phyloP scores from a whole-genome alignment of 2,329 filamentous ascomycete genomes.

The Graphilbum ipis-grandicollis region DNA sequence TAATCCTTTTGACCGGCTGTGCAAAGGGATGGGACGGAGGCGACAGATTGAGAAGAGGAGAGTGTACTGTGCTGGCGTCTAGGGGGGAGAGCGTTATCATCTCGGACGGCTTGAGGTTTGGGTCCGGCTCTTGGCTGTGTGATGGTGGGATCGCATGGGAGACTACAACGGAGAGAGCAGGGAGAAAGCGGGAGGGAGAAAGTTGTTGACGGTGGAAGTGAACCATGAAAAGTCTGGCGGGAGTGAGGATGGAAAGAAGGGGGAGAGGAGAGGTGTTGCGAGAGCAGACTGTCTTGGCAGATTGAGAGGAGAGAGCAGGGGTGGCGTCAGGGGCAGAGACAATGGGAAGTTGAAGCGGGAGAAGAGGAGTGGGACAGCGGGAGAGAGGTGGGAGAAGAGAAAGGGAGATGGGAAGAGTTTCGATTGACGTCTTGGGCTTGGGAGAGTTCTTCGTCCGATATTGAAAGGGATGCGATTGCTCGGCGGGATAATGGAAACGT shows the following conservation, averaged over 20 bases:
- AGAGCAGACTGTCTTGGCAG: too few relatives aligned
- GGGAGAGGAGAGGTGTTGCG: too few relatives aligned
- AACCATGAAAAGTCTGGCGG: neutral
- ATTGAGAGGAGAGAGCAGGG: too few relatives aligned
- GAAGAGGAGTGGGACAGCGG: conserved; percentile 1
- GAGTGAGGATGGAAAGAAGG: too few relatives aligned
- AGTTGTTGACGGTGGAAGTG: neutral
- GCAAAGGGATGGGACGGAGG: too few relatives aligned
- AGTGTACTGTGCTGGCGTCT: neutral
- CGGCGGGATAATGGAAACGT: conserved; percentile 16
- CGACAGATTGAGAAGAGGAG: neutral
- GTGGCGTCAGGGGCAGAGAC: conserved; percentile 1
- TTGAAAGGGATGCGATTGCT: conserved; percentile 97
- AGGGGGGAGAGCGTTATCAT: conserved; percentile 3
- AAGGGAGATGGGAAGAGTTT: conserved; percentile 12
- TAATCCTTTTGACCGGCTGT: neutral
- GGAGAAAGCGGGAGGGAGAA: conserved; percentile 1
- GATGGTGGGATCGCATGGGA: neutral
- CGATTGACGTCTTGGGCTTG: conserved; percentile 18
- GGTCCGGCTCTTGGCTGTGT: neutral
- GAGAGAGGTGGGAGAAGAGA: conserved; percentile 3
- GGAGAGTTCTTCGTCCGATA: conserved; percentile 74
- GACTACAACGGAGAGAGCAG: conserved; percentile 5
- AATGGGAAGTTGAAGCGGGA: neutral
- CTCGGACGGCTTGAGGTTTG: conserved; percentile 4